These are phyloP conservation scores for Cladosporium sp. DNA, from an alignment of 2,329 filamentous ascomycete species.

Conservation along the genomic window DNA sequence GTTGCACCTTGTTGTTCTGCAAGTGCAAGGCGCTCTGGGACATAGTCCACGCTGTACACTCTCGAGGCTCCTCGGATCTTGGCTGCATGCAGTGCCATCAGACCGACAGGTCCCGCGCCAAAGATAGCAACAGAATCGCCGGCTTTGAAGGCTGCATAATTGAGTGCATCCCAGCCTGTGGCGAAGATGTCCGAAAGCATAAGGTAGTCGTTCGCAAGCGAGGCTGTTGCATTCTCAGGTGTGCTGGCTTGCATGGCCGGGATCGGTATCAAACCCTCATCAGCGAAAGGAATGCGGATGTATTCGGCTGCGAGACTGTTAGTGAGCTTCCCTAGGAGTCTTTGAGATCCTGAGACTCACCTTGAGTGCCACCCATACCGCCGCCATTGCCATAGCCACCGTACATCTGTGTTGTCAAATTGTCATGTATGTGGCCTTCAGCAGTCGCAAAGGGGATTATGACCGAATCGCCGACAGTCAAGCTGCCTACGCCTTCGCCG, in stretches of 20 bases:
- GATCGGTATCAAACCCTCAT: conserved; percentile 19
- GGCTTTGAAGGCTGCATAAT: conserved; percentile 74
- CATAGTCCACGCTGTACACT: conserved; percentile 28
- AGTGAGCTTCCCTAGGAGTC: neutral
- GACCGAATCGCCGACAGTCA: conserved; percentile 24
- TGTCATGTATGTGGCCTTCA: conserved; percentile 21
- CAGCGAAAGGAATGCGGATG: conserved; percentile 22
- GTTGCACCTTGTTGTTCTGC: conserved; percentile 25
- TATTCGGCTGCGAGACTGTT: conserved; percentile 23
- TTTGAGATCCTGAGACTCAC: neutral
- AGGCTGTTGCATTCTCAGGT: conserved; percentile 14
- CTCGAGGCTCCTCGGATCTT: conserved; percentile 26
- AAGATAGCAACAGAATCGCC: conserved; percentile 76
- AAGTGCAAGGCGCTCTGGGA: conserved; percentile 23
- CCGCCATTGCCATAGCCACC: conserved; percentile 22
- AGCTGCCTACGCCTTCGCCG: conserved; percentile 18
- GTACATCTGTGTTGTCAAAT: conserved; percentile 16
- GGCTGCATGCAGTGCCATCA: conserved; percentile 27
- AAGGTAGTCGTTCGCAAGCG: conserved; percentile 15
- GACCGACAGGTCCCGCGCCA: conserved; percentile 78
- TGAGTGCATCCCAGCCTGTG: conserved; percentile 63
- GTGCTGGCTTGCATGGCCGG: neutral
- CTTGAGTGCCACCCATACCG: conserved; percentile 16
- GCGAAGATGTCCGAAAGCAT: conserved; percentile 57
- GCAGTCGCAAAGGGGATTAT: conserved; percentile 22